These are phyloP conservation scores for Pseudofabraea citricarpa DNA, from an alignment of 2,329 filamentous ascomycete species.

Conservation along the genomic window DNA sequence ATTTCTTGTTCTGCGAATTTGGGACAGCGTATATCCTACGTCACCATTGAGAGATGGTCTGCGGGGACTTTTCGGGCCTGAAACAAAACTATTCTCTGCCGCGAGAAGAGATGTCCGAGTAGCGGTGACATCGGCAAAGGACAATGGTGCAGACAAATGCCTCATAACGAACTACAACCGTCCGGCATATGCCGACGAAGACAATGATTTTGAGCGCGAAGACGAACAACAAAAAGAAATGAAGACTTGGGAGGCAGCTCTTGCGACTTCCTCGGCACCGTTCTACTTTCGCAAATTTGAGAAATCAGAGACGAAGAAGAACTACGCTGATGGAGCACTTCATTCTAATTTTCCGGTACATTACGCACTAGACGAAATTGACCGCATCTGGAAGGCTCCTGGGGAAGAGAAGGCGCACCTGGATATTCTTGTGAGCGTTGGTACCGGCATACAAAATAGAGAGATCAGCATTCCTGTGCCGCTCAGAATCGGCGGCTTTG, in stretches of 20 bases:
- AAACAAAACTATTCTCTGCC: constrained; percentile 5
- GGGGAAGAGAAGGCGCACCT: no score
- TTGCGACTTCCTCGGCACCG: constrained; percentile 17
- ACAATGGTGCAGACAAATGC: constrained; percentile 5
- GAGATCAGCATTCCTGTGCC: constrained; percentile 5
- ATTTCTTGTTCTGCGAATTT: constrained; percentile 6
- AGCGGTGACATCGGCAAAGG: constrained; percentile 8
- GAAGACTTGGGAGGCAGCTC: constrained; percentile 18
- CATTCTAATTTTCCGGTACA: constrained; percentile 8
- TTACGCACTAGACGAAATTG: constrained; percentile 5
- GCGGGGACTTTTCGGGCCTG: constrained; percentile 2
- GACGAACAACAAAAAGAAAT: constrained; percentile 12
- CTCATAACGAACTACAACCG: constrained; percentile 9
- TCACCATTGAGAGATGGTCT: constrained; percentile 5
- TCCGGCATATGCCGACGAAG: constrained; percentile 1
- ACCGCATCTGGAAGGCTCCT: constrained; percentile 6
- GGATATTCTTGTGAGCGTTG: no score
- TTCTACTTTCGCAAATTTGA: constrained; percentile 16
- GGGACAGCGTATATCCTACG: constrained; percentile 6
- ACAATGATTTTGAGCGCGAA: constrained; percentile 12
- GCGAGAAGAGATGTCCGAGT: constrained; percentile 3
- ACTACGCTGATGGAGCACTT: constrained; percentile 7
- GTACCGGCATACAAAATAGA: constrained; percentile 6
- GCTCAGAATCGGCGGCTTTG: constrained; percentile 8
- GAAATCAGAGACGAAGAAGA: constrained; percentile 11